Base-by-base conservation (phyloP, 495 filamentous ascomycete genomes). In the Podospora anserina region DNA sequence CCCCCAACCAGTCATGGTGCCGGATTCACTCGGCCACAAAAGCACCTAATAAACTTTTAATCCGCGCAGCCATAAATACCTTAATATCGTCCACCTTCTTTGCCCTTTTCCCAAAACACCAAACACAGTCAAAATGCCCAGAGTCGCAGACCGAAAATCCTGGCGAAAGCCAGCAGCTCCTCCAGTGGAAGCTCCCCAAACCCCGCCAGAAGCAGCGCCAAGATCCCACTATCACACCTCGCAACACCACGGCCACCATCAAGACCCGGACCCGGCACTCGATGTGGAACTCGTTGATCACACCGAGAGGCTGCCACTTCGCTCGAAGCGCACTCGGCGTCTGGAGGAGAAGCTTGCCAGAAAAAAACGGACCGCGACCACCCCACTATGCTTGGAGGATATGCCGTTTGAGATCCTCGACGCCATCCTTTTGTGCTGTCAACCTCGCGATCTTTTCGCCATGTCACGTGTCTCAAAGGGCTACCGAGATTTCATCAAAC, bases 381-480 rank as follows among this genome's bases (percentile, higher is more conserved):
- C 63, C 15, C 62, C 67, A 4, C 66, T 67, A 20, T 71, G 65
- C 2, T 68, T 86, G 13, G 49, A 81, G 5, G 78, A 81, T 49
- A 74, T 86, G 0, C 85, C 86, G 1, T 79, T 79, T 53, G 86
- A 88, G 68, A 70, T 88, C 9, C 44, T 84, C 2, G 67, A 82
- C 15, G 73, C 77, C n/a, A 81, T 87, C 27, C 63, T 87, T 0
- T 66, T 72, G 18, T 65, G 77, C 19, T 75, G 85, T 4, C 77
- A 65, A 2, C 86, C 86, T 0, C 79, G 80, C 72, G 84, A 87
- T 56, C 59, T 86, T 53, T 78, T 85, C 66, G 76, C 68, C 5
- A 73, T 84, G 1, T 67, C 67, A 13, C 77, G 73, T 11, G 77
- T 82, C 3, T 80, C 69, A 77, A 71, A 69, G 23, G 56, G 71